Evolutionary conservation across 2,329 filamentous ascomycete genomes (phyloP), one percentile per base, ranked within the genome.

Genomic region (Alternaria dauci): DNA sequence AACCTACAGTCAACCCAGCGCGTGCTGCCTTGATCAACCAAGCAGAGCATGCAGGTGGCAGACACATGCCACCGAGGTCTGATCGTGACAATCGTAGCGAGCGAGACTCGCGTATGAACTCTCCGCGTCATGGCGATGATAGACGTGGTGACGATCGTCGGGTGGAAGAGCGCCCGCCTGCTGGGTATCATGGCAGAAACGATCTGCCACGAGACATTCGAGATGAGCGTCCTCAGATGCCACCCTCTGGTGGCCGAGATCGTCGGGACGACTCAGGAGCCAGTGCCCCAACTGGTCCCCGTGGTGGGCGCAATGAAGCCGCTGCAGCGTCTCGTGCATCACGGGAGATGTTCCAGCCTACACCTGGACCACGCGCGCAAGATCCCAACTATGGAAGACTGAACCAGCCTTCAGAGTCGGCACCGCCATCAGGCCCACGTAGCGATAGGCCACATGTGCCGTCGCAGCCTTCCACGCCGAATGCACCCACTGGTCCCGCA

Each of bases 391-490:
- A 83, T 67, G 83, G 82, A 30, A 77, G 83, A 38, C 71, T 85
- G 18, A 85, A 84, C 61, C 75, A 75, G 28, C 78, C 78, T n/a
- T 67, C 75, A 20, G 82, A 88, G 20, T 55, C 82, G 79, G 65
- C 71, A 51, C 86, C 74, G 48, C 86, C 87, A 25, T 85, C 84
- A 39, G 87, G 86, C 2, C 87, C 86, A 52, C 80, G 84, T 58
- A 79, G 79, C 28, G 74, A 77, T 48, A 71, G 74, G 6, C 71
- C 74, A 8, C 70, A 74, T 38, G 36, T 63, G 46, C 70, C 67
- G 46, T 65, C 62, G 14, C 71, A 73, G 43, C 66, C 71, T 28
- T 62, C 75, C 20, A 65, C 71, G 39, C 61, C 75, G 23, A 72
- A 75, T 12, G 71, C 79, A 16, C 75, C 79, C 41, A 72, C 78